These are phyloP conservation scores for Carex scoparia DNA, from an alignment of 176 grass and related monocot genomes.

Conservation along the genomic window DNA sequence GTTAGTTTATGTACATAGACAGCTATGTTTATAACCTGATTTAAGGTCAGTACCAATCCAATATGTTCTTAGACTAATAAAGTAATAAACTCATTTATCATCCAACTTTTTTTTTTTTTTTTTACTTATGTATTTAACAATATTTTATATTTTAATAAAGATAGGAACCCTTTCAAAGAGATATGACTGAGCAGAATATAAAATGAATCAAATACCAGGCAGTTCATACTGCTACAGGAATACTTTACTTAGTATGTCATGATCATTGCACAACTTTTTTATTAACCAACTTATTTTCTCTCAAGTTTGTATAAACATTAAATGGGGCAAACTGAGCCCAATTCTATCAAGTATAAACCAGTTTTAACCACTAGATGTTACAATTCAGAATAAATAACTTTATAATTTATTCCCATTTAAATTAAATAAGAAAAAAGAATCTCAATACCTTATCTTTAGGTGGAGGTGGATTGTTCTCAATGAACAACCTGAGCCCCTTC, in stretches of 20 bases:
- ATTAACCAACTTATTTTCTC: background rate
- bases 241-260: background rate
- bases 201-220: background rate
- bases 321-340: background rate
- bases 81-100: background rate
- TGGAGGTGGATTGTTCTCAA: conserved; percentile 68
- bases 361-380: background rate
- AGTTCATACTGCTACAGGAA: background rate
- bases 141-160: background rate
- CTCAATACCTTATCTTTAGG: conserved; percentile 15
- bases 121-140: background rate
- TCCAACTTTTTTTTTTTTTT: background rate
- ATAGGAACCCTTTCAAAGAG: background rate
- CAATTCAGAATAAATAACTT: background rate
- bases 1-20: background rate
- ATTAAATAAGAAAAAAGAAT: background rate
- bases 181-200: background rate
- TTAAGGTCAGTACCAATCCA: background rate
- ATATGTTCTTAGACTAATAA: background rate
- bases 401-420: background rate
- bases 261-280: background rate
- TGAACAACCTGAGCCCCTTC: conserved; percentile 62
- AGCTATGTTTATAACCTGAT: background rate
- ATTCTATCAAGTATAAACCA: background rate
- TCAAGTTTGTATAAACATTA: background rate